Evolutionary conservation across 306 rosid genomes (phyloP).

Genomic region (Vachellia pachyceras): DNA sequence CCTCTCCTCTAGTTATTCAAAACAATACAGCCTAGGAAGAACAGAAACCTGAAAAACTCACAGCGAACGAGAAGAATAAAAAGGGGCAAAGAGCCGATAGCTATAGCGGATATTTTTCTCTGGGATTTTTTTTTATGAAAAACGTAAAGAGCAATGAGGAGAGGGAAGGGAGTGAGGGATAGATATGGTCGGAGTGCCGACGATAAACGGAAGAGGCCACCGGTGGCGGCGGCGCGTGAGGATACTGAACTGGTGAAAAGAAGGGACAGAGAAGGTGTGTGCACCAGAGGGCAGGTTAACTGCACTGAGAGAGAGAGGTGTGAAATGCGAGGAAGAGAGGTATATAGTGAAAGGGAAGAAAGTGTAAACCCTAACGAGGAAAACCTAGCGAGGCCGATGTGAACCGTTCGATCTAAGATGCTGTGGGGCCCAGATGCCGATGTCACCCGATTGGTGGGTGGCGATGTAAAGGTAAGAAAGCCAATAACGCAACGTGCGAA

Average conservation of each 20-base stretch:
- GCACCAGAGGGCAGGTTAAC: conserved; percentile 45
- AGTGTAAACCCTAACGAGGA: conserved; percentile 46
- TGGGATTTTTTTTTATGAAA: not conserved
- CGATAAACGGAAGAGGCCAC: conserved; percentile 41
- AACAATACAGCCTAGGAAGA: conserved; percentile 46
- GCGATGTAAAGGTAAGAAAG: not conserved
- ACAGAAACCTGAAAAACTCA: conserved; percentile 1
- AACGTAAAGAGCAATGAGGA: conserved; percentile 49
- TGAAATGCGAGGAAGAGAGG: not conserved
- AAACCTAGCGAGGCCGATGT: not conserved
- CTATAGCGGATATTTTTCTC: not conserved
- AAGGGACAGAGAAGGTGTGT: not conserved
- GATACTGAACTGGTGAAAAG: not conserved
- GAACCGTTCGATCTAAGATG: conserved; percentile 29
- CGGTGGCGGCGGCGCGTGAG: conserved; percentile 44
- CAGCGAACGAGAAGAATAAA: conserved; percentile 28
- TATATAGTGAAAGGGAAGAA: conserved; percentile 18
- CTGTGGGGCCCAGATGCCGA: conserved; percentile 40
- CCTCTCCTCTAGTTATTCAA: conserved; percentile 93
- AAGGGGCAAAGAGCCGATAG: not conserved
- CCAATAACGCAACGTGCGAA: too few relatives aligned
- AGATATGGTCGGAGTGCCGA: conserved; percentile 59
- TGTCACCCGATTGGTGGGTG: not conserved
- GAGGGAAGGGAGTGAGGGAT: conserved; percentile 66
- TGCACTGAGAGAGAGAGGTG: conserved; percentile 29